These are phyloP conservation scores for Macrolepiota dolichaula DNA, from an alignment of 768 basidiomycete species.

Conservation along the genomic window DNA sequence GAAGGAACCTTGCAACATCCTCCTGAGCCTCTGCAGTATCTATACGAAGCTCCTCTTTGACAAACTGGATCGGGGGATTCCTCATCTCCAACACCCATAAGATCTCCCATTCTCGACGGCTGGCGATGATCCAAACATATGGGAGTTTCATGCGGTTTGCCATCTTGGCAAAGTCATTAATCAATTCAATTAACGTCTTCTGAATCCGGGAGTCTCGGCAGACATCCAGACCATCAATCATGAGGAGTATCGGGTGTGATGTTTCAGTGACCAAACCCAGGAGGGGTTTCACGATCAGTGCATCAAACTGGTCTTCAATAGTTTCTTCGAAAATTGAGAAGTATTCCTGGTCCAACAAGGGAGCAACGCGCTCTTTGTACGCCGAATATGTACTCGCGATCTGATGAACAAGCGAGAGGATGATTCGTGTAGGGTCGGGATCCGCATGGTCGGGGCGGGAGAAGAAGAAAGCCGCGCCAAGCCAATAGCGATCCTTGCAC, in stretches of 20 bases:
- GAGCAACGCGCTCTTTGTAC: neutral
- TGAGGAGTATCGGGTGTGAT: neutral
- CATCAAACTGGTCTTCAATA: neutral
- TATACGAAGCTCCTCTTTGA: neutral
- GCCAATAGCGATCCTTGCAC: neutral
- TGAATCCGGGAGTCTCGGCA: neutral
- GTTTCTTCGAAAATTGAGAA: neutral
- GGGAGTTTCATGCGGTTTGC: neutral
- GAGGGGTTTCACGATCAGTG: conserved; percentile 1
- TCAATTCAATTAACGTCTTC: neutral
- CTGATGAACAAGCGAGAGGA: conserved; percentile 8
- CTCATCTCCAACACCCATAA: neutral
- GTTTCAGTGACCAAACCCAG: neutral
- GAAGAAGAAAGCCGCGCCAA: conserved; percentile 4
- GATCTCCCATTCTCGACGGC: conserved; percentile 1
- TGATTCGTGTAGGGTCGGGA: neutral
- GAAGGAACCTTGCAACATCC: neutral
- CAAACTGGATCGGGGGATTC: neutral
- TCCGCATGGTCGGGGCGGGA: neutral
- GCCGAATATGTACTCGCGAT: neutral
- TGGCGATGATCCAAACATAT: neutral
- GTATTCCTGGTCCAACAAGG: neutral
- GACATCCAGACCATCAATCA: conserved; percentile 2
- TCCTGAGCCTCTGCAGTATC: neutral
- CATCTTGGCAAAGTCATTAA: neutral